Base-by-base conservation (phyloP, 495 filamentous ascomycete species). In the Xylaria sp. region DNA sequence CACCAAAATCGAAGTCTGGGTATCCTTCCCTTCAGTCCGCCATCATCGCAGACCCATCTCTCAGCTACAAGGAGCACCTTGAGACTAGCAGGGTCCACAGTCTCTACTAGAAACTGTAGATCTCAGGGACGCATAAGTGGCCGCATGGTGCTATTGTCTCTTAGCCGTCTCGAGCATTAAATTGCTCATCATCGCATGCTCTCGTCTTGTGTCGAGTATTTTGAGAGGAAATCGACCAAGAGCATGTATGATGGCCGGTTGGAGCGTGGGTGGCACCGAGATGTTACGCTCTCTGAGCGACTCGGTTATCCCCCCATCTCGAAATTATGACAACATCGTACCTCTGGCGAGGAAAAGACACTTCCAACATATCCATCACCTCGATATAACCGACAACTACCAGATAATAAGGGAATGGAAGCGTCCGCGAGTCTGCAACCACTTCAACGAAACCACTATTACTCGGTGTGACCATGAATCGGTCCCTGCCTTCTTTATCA, bases 251-350 rank as follows among this genome's bases (percentile, higher is more conserved):
- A 79, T 79, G 77, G 77, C 77, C 46, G 71, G 70, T 73, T 77
- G 77, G 77, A 72, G 77, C 57, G 73, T 75, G 64, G 77, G 77
- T 52, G 77, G 77, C 62, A 77, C 75, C 65, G 75, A 75, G 73
- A 79, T 79, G 77, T 69, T 75, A 72, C 77, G 77, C 70, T 79
- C 77, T 65, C 71, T 75, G 67, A 79, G 77, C 75, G 77, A 79
- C 64, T 79, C 75, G 67, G 74, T 71, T 73, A 68, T 79, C 33
- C 75, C 68, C 64, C 70, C 52, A 52, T 67, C 70, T 48, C 61
- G 68, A 72, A 68, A 58, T 71, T 69, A 70, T 48, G 75, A 69
- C 46, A 71, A 33, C 55, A 62, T 68, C 69, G 68, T 63, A 53
- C 65, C 73, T 64, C 21, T 68, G 31, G 72, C 69, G 43, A 79